Percentiles rank a stretch among this genome's conserved stretches.
phyloP scores from a whole-genome alignment of 1,139 yeast species.

The Suhomyces yuchorum region DNA sequence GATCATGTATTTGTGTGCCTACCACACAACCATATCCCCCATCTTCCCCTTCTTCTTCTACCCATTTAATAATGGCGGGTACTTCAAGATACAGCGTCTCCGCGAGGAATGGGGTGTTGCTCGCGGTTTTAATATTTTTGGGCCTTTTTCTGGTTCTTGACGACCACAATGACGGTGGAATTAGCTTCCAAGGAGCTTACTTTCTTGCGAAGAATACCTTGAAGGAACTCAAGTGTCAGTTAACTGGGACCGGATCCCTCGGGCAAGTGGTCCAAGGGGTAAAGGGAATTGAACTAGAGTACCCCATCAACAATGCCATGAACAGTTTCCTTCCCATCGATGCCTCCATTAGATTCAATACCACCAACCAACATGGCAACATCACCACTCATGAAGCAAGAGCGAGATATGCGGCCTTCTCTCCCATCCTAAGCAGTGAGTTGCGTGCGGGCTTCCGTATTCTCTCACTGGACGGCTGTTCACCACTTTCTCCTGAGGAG shows the following conservation, averaged over 20 bases:
- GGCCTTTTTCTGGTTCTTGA: conserved; percentile 12
- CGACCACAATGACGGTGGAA: conserved; percentile 12
- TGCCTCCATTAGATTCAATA: conserved; percentile 34
- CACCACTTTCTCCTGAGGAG: conserved; percentile 15
- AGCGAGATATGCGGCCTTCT: conserved; percentile 49
- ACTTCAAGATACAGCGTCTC: conserved; percentile 11
- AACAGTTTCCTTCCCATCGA: conserved; percentile 49
- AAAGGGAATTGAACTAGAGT: conserved; percentile 29
- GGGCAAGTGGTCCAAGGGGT: neutral
- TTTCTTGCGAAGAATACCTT: conserved; percentile 31
- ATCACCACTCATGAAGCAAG: conserved; percentile 26
- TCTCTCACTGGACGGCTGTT: conserved; percentile 37
- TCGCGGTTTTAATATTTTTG: conserved; percentile 16
- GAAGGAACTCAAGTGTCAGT: conserved; percentile 26
- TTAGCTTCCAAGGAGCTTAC: conserved; percentile 31
- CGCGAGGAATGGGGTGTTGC: conserved; percentile 17
- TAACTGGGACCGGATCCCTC: conserved; percentile 11
- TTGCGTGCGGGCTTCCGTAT: conserved; percentile 29
- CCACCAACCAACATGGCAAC: conserved; percentile 21
- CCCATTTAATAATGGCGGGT: neutral
- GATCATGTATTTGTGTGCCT: conserved; percentile 5
- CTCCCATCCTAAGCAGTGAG: conserved; percentile 34
- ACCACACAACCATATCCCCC: neutral
- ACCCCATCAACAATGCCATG: conserved; percentile 40
- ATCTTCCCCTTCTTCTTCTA: neutral